Conservation (phyloP, 345 rosid genomes). For the Trapa incisa region DNA sequence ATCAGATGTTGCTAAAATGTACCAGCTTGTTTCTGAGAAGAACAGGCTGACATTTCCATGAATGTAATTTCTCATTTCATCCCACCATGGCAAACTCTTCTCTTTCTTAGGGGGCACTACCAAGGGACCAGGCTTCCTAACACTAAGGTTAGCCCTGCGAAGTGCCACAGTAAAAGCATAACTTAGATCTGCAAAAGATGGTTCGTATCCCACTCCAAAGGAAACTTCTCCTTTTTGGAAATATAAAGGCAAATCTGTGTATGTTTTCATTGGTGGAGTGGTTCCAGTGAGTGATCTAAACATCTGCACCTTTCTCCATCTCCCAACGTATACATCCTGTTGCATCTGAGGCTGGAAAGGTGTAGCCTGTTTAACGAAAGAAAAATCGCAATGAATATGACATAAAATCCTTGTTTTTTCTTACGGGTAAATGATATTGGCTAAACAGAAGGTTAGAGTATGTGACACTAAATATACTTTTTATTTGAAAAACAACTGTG, state of each 20-base stretch:
- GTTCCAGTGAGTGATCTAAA: conserved; percentile 92
- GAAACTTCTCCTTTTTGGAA: conserved; percentile 71
- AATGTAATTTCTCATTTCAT: conserved; percentile 91
- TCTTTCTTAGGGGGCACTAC: conserved; percentile 63
- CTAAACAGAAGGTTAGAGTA: not conserved
- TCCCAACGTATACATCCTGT: conserved; percentile 83
- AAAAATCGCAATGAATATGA: conserved; percentile 12
- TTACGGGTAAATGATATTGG: not conserved
- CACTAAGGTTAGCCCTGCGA: conserved; percentile 89
- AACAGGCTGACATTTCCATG: conserved; percentile 64
- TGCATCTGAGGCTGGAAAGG: conserved; percentile 81
- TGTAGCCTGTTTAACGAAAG: conserved; percentile 57
- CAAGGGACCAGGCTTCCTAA: conserved; percentile 41
- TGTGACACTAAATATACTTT: not conserved
- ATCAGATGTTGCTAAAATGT: conserved; percentile 78
- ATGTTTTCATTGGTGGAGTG: conserved; percentile 88
- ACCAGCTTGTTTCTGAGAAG: conserved; percentile 62
- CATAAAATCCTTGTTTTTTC: not conserved
- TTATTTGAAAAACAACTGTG: no score
- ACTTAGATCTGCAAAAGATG: conserved; percentile 82
- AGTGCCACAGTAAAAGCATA: conserved; percentile 95
- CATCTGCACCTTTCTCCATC: conserved; percentile 92
- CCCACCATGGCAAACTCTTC: conserved; percentile 98
- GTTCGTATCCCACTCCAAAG: conserved; percentile 95
- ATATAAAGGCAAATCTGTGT: conserved; percentile 65